Evolutionary conservation across 1,284 basidiomycete genomes (phyloP).

Genomic region (Lentinula novae-zelandiae): DNA sequence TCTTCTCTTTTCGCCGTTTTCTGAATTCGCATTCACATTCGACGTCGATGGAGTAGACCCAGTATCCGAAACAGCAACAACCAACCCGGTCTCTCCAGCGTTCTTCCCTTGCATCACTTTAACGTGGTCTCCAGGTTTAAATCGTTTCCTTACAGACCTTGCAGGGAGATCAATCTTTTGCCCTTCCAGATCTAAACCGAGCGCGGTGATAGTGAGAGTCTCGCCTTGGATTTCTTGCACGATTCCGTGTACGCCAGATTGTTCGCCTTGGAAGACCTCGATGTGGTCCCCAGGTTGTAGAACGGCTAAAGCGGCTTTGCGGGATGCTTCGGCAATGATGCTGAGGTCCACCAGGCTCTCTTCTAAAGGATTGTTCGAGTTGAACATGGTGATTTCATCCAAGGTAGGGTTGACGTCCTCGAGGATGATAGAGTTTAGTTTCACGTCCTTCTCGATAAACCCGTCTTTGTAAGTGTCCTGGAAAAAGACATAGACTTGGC

Average conservation of each 20-base stretch:
- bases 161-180: slow-evolving; percentile 87
- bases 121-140: slow-evolving; percentile 97
- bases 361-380: slow-evolving; percentile 38
- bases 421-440: slow-evolving; percentile 72
- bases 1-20: slow-evolving; percentile 93
- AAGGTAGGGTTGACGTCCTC: slow-evolving; percentile 95
- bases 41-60: too few relatives aligned
- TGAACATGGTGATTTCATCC: slow-evolving; percentile 92
- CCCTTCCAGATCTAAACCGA: slow-evolving; percentile 80
- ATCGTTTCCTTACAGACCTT: slow-evolving; percentile 88
- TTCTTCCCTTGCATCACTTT: slow-evolving; percentile 98
- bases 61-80: slow-evolving; percentile 89
- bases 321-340: slow-evolving; percentile 84
- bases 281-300: slow-evolving; percentile 98
- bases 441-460: slow-evolving; percentile 96
- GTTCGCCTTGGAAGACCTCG: slow-evolving; percentile 97
- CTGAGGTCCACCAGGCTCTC: slow-evolving; percentile 73
- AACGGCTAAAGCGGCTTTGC: slow-evolving; percentile 83
- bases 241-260: slow-evolving; percentile 88
- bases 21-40: too few relatives aligned
- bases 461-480: slow-evolving; percentile 94
- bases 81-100: slow-evolving; percentile 92
- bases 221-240: slow-evolving; percentile 90
- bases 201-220: slow-evolving; percentile 80
- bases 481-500: slow-evolving; percentile 80